Evolutionary conservation across 805 yeast genomes (phyloP).

Genomic region (Ogataea trehalophila): DNA sequence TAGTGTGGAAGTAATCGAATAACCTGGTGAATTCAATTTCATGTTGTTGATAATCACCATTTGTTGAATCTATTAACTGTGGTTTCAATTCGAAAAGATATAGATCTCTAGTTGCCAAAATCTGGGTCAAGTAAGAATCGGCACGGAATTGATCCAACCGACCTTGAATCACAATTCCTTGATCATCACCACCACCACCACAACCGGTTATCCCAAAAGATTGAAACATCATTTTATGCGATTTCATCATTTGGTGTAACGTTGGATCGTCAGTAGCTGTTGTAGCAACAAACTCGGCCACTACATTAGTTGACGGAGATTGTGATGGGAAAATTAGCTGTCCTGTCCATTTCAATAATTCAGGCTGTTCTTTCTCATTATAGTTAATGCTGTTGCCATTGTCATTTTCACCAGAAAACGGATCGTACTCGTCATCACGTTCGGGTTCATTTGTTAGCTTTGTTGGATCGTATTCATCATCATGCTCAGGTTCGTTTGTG

Average conservation of each 20-base stretch:
- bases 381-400: too few species aligned
- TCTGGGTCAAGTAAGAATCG: conserved; percentile 47
- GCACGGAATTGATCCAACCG: conserved; percentile 53
- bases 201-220: conserved; percentile 2
- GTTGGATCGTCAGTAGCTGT: conserved; percentile 5
- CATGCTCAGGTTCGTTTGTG: conserved; percentile 2
- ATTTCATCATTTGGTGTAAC: conserved; percentile 2
- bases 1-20: conserved; percentile 41
- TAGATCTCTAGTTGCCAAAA: conserved; percentile 46
- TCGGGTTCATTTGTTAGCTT: conserved; percentile 4
- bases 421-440: too few species aligned
- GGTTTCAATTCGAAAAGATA: conserved; percentile 41
- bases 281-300: conserved; percentile 12
- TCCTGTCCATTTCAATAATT: conserved; percentile 17
- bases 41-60: conserved; percentile 22
- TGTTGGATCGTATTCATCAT: conserved; percentile 24
- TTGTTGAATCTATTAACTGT: conserved; percentile 16
- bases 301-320: conserved; percentile 11
- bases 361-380: too few species aligned
- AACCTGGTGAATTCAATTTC: conserved; percentile 28
- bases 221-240: conserved; percentile 16
- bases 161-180: conserved; percentile 49
- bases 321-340: conserved; percentile 15
- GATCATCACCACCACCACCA: conserved; percentile 2
- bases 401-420: too few species aligned